A percentile compares a stretch with the other conserved stretches of the same genome.
Evolutionary conservation across 257 asterid genomes (phyloP).

Genomic region (Verbena officinalis): DNA sequence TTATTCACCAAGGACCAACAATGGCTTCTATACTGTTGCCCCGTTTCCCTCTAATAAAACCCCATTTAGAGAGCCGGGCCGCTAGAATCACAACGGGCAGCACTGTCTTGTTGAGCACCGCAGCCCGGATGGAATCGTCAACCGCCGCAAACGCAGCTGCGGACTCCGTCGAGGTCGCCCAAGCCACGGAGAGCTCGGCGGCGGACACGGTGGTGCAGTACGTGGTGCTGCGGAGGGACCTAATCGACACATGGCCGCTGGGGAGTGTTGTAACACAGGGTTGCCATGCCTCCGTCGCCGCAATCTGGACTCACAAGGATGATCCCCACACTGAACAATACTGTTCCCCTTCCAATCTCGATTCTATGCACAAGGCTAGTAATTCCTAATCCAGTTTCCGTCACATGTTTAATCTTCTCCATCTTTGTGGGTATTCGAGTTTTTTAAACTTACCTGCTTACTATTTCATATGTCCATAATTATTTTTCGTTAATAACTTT

Average conservation of each 20-base stretch:
- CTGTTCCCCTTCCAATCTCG: conserved; percentile 72
- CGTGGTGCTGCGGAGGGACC: conserved; percentile 86
- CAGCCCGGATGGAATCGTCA: conserved; percentile 51
- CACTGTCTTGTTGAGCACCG: conserved; percentile 25
- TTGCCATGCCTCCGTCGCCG: conserved; percentile 96
- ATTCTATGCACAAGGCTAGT: conserved; percentile 85
- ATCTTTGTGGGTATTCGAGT: neutral
- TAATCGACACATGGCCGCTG: conserved; percentile 87
- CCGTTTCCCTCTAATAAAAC: conserved; percentile 32
- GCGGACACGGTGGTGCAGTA: conserved; percentile 76
- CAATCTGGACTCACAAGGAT: conserved; percentile 72
- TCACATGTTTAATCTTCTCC: neutral
- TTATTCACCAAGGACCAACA: neutral
- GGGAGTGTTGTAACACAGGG: conserved; percentile 95
- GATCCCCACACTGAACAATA: conserved; percentile 66
- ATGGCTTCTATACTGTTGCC: conserved; percentile 42
- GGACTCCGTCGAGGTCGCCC: conserved; percentile 23
- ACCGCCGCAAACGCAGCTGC: conserved; percentile 33
- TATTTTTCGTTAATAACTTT: neutral
- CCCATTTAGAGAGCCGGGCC: conserved; percentile 16
- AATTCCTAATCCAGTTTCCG: neutral
- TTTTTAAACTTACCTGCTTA: neutral
- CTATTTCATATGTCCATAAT: neutral
- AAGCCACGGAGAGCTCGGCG: conserved; percentile 36
- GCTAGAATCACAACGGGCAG: conserved; percentile 22